A percentile compares a stretch with the other conserved stretches of the same genome.
phyloP scores from a whole-genome alignment of 2,329 filamentous ascomycete genomes.

The Shiraia sp. region DNA sequence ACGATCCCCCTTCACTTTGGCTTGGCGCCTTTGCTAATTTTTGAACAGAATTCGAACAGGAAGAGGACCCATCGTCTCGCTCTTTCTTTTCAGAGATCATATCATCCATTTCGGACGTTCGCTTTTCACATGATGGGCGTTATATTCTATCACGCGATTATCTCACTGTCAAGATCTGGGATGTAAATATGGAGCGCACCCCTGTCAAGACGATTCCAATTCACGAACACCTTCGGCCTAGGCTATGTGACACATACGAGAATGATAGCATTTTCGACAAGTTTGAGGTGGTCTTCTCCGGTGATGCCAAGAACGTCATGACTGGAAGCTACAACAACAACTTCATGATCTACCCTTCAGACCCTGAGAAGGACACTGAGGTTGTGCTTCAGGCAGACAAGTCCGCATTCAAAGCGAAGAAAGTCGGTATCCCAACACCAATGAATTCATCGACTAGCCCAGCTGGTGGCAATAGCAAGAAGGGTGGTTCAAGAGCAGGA shows the following conservation, averaged over 20 bases:
- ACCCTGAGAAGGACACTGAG: constrained; percentile 94
- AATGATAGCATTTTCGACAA: constrained; percentile 99
- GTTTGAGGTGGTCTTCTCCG: constrained; percentile 98
- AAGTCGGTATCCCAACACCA: constrained; percentile 94
- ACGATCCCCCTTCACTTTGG: constrained; percentile 46
- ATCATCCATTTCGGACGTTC: constrained; percentile 97
- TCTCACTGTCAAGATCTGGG: constrained; percentile 99
- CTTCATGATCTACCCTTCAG: constrained; percentile 99
- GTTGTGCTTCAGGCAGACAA: constrained; percentile 98
- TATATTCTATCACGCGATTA: constrained; percentile 99
- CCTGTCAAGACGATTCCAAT: constrained; percentile 99
- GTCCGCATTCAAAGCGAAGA: constrained; percentile 99
- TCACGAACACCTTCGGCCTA: constrained; percentile 91
- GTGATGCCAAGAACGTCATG: constrained; percentile 98
- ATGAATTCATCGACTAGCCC: constrained; percentile 84
- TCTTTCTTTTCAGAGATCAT: constrained; percentile 99
- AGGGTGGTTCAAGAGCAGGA: constrained; percentile 81
- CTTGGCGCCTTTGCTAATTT: neutral
- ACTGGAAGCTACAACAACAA: constrained; percentile 99
- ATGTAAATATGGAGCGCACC: constrained; percentile 98
- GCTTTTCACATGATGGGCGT: constrained; percentile 93
- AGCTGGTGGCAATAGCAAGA: constrained; percentile 75
- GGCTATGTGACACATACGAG: constrained; percentile 97
- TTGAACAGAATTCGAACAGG: constrained; percentile 88
- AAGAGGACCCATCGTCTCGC: constrained; percentile 93